A percentile compares a stretch with the other conserved stretches of the same genome.
These are phyloP conservation scores for Diaporthe australafricana DNA, from an alignment of 2,329 filamentous ascomycete species.

Conservation along the genomic window DNA sequence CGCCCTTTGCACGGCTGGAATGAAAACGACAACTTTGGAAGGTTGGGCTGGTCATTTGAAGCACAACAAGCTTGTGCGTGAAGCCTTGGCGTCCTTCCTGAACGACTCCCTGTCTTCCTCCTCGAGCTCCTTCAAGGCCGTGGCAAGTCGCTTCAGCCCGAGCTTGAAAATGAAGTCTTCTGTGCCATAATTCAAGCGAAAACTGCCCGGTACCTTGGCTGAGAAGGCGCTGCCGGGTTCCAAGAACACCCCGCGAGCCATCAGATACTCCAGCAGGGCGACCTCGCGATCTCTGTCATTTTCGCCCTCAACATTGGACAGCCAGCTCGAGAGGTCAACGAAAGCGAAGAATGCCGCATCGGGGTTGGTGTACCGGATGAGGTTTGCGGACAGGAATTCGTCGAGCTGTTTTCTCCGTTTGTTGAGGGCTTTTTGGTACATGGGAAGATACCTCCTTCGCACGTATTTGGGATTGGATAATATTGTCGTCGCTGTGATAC, in stretches of 20 bases:
- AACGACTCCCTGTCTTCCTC: constrained; percentile 22
- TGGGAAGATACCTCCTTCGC: constrained; percentile 17
- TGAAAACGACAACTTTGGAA: background rate
- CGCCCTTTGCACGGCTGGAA: too few species aligned
- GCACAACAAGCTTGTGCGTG: constrained; percentile 1
- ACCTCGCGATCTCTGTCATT: constrained; percentile 22
- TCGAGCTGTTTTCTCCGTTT: constrained; percentile 28
- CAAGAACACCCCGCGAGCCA: constrained; percentile 30
- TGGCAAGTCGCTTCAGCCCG: constrained; percentile 22
- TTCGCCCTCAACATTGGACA: constrained; percentile 23
- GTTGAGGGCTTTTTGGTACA: constrained; percentile 25
- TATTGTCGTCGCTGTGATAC: constrained; percentile 16
- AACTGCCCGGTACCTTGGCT: constrained; percentile 8
- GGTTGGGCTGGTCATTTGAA: constrained; percentile 3
- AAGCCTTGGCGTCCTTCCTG: constrained; percentile 1
- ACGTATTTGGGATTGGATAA: constrained; percentile 31
- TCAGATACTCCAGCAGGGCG: constrained; percentile 28
- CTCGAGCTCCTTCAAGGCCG: constrained; percentile 24
- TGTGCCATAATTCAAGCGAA: constrained; percentile 32
- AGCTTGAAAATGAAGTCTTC: constrained; percentile 17
- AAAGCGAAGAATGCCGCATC: constrained; percentile 31
- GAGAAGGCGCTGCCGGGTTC: constrained; percentile 33
- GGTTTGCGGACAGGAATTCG: background rate
- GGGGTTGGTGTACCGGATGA: constrained; percentile 14
- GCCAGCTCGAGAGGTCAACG: constrained; percentile 30